Percentiles rank a stretch among this genome's conserved stretches.
Conservation (phyloP, 192 early-diverging fungal genomes). For the Coemansia sp. region DNA sequence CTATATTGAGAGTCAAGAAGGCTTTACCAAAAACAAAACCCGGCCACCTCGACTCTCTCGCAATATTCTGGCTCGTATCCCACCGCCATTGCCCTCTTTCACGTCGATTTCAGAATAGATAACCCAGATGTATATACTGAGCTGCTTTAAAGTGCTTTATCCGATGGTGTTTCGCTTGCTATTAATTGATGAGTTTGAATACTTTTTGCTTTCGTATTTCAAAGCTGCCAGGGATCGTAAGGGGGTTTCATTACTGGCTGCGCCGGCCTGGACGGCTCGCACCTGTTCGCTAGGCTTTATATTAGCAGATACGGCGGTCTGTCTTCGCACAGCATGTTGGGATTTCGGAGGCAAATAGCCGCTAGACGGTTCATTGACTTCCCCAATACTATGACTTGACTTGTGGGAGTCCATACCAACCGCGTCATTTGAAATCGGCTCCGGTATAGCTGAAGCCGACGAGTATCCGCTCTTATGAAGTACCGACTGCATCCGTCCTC, state of each 20-base stretch:
- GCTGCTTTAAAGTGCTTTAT: not conserved
- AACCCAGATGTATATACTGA: no score
- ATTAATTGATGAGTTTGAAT: not conserved
- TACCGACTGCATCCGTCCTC: conserved; percentile 7
- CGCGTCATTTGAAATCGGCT: not conserved
- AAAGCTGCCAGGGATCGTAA: conserved; percentile 2
- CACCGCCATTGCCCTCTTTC: conserved; percentile 38
- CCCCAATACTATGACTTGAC: not conserved
- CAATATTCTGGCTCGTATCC: conserved; percentile 50
- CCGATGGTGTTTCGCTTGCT: conserved; percentile 36
- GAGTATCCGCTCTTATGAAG: conserved; percentile 7
- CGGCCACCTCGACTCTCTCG: conserved; percentile 35
- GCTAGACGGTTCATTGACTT: not conserved
- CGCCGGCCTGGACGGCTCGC: not conserved
- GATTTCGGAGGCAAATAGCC: not conserved
- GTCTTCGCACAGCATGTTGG: not conserved
- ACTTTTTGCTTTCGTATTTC: not conserved
- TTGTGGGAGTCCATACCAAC: not conserved
- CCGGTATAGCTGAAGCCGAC: not conserved
- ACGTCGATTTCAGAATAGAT: conserved; percentile 38
- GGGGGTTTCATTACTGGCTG: not conserved
- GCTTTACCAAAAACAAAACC: conserved; percentile 52
- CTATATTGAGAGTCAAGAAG: conserved; percentile 47
- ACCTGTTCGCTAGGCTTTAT: not conserved
- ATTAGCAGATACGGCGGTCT: not conserved